Evolutionary conservation across 2,329 filamentous ascomycete genomes (phyloP), one percentile per base, ranked within the genome.

Genomic region (Penicillium italicum): DNA sequence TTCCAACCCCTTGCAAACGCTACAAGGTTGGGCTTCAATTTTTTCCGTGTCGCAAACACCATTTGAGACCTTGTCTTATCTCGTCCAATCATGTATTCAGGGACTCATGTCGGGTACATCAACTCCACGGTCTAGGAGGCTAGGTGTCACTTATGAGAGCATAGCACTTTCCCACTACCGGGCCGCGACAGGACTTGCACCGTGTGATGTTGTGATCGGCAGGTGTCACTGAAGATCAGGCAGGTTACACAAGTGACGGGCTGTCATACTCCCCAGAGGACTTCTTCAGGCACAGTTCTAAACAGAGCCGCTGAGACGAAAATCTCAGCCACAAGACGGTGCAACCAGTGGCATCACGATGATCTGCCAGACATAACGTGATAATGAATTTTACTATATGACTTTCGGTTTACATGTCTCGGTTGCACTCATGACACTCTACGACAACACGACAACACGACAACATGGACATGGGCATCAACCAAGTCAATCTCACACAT

Each of bases 381-480:
- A 54, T 38, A 18, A 16, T 31, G 33, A 14, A 33, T 44, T 36
- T 16, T 12, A 3, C 2, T 34, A 38, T 11, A 30, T 31, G 45
- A 24, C n/a, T 33, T 7, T 42, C 14, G 8, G 36, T 36, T 50
- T 53, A 20, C 41, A 44, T 59, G 53, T 61, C 54, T 61, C 49
- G 38, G 58, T 55, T 37, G 47, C 40, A 28, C 50, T 62, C 26
- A 40, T 43, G 44, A 59, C 38, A 22, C 5, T 26, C 30, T 43
- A 24, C 30, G 38, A 44, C 14, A 51, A 28, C 11, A 24, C n/a
- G n/a, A n/a, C n/a, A n/a, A n/a, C n/a, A 24, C 30, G 38, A 44
- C 14, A 51, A 28, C 11, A 24, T 14, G 31, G 37, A 24, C 20
- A 24, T 37, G 18, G 12, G 2, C 28, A 43, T 53, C 18, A 16